Conservation (phyloP, 2,329 filamentous ascomycete species). For the Lasiodiplodia gonubiensis region DNA sequence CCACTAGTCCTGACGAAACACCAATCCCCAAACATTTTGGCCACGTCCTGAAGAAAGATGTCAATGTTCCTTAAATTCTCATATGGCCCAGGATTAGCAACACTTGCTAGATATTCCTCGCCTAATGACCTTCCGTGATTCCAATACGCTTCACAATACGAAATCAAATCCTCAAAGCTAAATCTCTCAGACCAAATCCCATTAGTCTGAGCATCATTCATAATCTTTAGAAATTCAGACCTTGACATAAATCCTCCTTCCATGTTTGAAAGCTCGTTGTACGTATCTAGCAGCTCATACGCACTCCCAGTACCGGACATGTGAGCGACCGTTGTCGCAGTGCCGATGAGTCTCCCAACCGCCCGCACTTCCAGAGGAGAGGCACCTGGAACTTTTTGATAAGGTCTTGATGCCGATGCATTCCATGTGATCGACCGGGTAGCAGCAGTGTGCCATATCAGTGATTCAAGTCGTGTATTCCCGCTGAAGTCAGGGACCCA, state of each 20-base stretch:
- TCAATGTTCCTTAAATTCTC: background rate
- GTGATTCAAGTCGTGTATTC: rapidly evolving
- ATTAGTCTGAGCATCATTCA: no score
- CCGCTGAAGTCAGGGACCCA: conserved; percentile 1
- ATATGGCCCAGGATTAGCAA: no score
- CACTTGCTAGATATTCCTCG: no score
- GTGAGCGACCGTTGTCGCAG: no score
- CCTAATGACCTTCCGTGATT: background rate
- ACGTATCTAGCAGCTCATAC: background rate
- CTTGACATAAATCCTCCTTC: no score
- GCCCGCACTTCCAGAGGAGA: background rate
- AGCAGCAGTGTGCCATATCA: background rate
- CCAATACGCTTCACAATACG: background rate
- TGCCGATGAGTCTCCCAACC: background rate
- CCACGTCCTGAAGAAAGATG: background rate
- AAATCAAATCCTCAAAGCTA: no score
- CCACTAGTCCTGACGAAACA: background rate
- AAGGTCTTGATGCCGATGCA: background rate
- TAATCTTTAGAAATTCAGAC: no score
- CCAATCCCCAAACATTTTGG: rapidly evolving
- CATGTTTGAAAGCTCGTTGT: background rate
- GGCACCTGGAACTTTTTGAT: background rate
- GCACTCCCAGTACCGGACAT: background rate
- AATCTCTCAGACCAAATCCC: no score
- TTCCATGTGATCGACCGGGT: background rate